These are phyloP conservation scores for Trypanosoma mega DNA, from an alignment of 208 protist species.

Conservation along the genomic window DNA sequence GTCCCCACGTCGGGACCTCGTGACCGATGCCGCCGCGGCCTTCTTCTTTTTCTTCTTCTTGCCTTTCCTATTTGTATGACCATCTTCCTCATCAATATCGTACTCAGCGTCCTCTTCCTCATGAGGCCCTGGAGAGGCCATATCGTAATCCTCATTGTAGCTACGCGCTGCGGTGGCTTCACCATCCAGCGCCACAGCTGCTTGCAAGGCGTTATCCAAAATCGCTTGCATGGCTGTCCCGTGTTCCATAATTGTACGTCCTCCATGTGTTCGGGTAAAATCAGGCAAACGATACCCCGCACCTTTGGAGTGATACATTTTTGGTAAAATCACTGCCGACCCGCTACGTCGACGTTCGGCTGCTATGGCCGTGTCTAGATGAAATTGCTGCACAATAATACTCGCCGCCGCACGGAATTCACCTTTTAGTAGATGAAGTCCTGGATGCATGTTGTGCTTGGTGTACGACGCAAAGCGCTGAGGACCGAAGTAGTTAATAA, in stretches of 20 bases:
- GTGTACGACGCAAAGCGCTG: slow-evolving; percentile 80
- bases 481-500: slow-evolving; percentile 90
- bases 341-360: slow-evolving; percentile 61
- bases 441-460: slow-evolving; percentile 84
- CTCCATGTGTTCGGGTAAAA: slow-evolving; percentile 24
- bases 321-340: slow-evolving; percentile 29
- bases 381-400: slow-evolving; percentile 88
- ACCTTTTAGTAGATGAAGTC: slow-evolving; percentile 77
- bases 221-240: slow-evolving; percentile 76
- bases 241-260: slow-evolving; percentile 55
- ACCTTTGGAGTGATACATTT: slow-evolving; percentile 38
- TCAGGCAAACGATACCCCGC: slow-evolving; percentile 50
- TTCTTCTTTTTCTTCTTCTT: slow-evolving; percentile 3
- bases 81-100: not conserved
- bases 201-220: slow-evolving; percentile 80
- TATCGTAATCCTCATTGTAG: not conserved
- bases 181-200: slow-evolving; percentile 41
- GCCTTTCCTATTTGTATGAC: not conserved
- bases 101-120: too few relatives aligned
- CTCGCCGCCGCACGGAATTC: slow-evolving; percentile 80
- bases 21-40: too few relatives aligned
- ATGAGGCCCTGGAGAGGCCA: too few relatives aligned
- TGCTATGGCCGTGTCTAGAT: slow-evolving; percentile 66
- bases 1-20: too few relatives aligned
- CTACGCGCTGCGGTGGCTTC: slow-evolving; percentile 16